Conservation (phyloP, 2,329 filamentous ascomycete species). For the Trichoderma guizhouense region DNA sequence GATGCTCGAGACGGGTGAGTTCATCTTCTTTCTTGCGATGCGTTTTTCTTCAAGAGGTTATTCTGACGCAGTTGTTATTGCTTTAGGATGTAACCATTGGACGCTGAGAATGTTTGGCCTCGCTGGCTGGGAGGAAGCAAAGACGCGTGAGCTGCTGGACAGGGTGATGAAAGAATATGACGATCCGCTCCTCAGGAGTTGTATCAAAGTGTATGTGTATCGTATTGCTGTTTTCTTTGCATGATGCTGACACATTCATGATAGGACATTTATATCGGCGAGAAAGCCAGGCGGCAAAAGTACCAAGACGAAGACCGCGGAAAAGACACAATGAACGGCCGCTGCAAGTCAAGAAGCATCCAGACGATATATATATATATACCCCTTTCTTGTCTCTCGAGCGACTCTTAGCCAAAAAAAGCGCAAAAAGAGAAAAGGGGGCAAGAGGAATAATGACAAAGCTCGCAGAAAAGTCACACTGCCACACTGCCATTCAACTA, state of each 20-base stretch:
- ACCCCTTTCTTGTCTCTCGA: neutral
- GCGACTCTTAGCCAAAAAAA: neutral
- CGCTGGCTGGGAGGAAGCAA: conserved; percentile 32
- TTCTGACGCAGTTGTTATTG: neutral
- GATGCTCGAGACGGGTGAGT: conserved; percentile 28
- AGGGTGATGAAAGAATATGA: conserved; percentile 32
- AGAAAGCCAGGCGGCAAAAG: conserved; percentile 25
- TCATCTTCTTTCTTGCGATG: no score
- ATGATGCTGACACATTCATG: conserved; percentile 10
- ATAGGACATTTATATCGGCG: conserved; percentile 33
- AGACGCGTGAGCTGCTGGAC: conserved; percentile 30
- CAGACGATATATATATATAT: neutral
- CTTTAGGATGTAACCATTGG: conserved; percentile 14
- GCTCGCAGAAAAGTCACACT: neutral
- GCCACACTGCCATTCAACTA: neutral
- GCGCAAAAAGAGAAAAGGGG: neutral
- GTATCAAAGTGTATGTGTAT: conserved; percentile 32
- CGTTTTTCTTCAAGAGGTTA: no score
- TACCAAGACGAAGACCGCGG: neutral
- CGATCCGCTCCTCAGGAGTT: conserved; percentile 29
- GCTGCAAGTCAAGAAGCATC: neutral
- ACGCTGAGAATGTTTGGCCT: conserved; percentile 33
- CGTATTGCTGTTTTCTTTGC: neutral
- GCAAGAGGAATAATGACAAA: neutral
- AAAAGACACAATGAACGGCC: neutral